Conservation (phyloP, 129 eudicot genomes). For the Erigeron canadensis region DNA sequence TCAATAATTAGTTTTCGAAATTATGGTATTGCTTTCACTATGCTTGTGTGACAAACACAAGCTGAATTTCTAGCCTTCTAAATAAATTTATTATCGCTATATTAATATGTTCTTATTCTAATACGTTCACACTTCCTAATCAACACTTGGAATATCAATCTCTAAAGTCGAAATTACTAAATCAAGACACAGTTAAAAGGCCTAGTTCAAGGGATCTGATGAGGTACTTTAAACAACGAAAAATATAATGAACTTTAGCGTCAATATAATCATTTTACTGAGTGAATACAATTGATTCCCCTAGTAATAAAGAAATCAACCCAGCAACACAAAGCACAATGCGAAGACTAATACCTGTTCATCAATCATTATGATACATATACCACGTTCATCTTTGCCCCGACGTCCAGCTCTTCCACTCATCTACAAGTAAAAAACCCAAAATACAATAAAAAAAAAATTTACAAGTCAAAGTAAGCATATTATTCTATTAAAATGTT, state of each 20-base stretch:
- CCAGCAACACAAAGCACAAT: background rate
- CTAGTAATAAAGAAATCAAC: background rate
- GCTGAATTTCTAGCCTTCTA: background rate
- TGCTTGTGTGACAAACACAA: background rate
- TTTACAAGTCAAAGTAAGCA: slow-evolving; percentile 14
- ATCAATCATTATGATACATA: slow-evolving; percentile 93
- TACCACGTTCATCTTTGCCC: slow-evolving; percentile 98
- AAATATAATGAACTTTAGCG: background rate
- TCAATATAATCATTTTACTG: slow-evolving; percentile 1
- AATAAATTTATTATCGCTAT: background rate
- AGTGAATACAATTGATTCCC: background rate
- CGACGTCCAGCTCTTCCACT: slow-evolving; percentile 99
- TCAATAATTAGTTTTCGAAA: background rate
- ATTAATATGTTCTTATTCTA: background rate
- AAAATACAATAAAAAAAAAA: slow-evolving; percentile 17
- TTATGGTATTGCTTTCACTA: background rate
- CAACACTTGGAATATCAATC: background rate
- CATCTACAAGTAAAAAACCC: slow-evolving; percentile 57
- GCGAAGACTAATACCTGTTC: slow-evolving; percentile 56
- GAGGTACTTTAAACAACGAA: background rate
- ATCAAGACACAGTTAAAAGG: background rate
- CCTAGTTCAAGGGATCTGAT: background rate
- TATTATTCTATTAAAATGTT: background rate
- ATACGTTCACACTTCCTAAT: background rate
- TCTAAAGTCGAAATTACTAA: background rate